Conservation (phyloP, 2,329 filamentous ascomycete genomes). For the Ilyonectria mors-panacis region DNA sequence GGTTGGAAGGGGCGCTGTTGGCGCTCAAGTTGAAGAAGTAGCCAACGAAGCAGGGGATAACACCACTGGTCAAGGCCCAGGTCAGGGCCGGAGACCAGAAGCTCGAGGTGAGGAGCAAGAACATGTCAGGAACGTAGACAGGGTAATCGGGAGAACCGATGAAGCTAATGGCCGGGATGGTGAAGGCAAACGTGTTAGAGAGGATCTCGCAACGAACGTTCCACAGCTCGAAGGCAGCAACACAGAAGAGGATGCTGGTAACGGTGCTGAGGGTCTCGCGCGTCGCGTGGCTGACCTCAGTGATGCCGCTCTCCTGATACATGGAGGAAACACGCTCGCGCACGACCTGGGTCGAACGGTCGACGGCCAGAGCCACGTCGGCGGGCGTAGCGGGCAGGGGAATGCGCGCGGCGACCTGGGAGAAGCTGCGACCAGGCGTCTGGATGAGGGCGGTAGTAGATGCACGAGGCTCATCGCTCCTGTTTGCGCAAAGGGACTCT, state of each 20-base stretch:
- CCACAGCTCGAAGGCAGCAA: constrained; percentile 79
- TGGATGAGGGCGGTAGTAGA: constrained; percentile 63
- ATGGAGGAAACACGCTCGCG: constrained; percentile 75
- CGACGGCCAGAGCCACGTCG: constrained; percentile 82
- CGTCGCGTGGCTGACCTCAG: constrained; percentile 74
- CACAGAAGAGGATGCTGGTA: constrained; percentile 77
- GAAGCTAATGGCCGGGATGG: constrained; percentile 73
- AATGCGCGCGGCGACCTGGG: constrained; percentile 71
- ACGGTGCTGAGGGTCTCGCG: constrained; percentile 82
- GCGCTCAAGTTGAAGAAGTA: constrained; percentile 93
- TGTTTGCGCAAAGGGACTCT: constrained; percentile 27
- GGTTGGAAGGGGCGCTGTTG: constrained; percentile 58
- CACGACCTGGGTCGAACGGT: constrained; percentile 77
- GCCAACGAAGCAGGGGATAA: constrained; percentile 79
- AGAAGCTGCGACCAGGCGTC: constrained; percentile 67
- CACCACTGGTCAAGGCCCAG: constrained; percentile 81
- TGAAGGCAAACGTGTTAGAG: constrained; percentile 79
- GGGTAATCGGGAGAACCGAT: constrained; percentile 71
- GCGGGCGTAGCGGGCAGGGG: constrained; percentile 86
- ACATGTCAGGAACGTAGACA: constrained; percentile 84
- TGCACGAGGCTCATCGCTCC: constrained; percentile 52
- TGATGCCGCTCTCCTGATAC: constrained; percentile 77
- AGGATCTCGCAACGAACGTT: constrained; percentile 80
- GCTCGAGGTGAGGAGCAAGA: constrained; percentile 78
- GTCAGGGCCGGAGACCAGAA: constrained; percentile 89